phyloP scores from a whole-genome alignment of 345 rosid species.

The Citrus glauca region DNA sequence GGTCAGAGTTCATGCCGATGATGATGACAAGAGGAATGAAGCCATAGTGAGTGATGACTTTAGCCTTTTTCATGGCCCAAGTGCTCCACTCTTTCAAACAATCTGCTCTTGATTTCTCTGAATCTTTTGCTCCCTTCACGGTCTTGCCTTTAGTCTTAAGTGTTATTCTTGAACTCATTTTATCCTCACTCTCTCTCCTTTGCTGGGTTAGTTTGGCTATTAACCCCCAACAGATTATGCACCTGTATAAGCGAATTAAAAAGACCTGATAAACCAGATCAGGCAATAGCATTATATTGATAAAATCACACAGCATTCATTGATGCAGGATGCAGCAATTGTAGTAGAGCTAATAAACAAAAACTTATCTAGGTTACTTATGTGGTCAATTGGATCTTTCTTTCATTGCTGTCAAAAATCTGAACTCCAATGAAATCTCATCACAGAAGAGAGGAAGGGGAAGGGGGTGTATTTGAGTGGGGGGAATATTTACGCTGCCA shows the following conservation, averaged over 20 bases:
- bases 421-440: too few relatives aligned
- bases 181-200: not conserved
- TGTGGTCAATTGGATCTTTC: not conserved
- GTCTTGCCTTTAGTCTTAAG: conserved; percentile 36
- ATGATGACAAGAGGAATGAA: conserved; percentile 85
- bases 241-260: not conserved
- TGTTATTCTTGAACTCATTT: conserved; percentile 22
- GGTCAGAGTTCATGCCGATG: conserved; percentile 94
- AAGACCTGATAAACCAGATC: not conserved
- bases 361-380: not conserved
- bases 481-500: too few relatives aligned
- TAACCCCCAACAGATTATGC: not conserved
- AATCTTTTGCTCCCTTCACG: conserved; percentile 50
- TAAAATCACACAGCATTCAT: not conserved
- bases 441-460: too few relatives aligned
- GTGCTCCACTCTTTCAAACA: conserved; percentile 84
- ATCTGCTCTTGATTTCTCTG: conserved; percentile 40
- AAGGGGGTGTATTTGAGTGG: too few relatives aligned
- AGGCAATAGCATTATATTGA: not conserved
- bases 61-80: conserved; percentile 85
- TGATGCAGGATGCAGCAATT: not conserved
- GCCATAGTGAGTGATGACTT: conserved; percentile 84
- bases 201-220: not conserved
- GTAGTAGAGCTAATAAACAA: not conserved
- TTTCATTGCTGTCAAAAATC: not conserved